Conservation (phyloP, 768 basidiomycete species). For the Leccinum ochraceum region DNA sequence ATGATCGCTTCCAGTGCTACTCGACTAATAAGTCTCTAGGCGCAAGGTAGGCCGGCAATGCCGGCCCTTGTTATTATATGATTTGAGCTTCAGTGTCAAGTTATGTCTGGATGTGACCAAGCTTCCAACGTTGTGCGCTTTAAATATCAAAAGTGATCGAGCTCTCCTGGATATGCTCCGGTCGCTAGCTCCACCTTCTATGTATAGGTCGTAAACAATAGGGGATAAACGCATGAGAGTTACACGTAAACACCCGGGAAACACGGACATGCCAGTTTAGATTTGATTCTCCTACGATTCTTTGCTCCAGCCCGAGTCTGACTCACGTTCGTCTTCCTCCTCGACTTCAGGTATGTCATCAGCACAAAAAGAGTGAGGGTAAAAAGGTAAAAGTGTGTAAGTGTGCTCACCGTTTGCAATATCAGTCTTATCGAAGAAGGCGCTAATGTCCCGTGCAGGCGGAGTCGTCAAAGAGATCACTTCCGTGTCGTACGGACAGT, state of each 20-base stretch:
- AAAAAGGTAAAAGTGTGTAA: not conserved
- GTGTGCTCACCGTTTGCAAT: conserved; percentile 21
- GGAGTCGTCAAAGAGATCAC: conserved; percentile 23
- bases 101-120: not conserved
- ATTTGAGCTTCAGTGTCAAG: not conserved
- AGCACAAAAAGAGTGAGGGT: not conserved
- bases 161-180: not conserved
- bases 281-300: not conserved
- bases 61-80: not conserved
- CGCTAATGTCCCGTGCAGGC: conserved; percentile 14
- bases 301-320: not conserved
- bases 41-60: too few relatives aligned
- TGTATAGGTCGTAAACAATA: not conserved
- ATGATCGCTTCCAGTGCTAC: too few relatives aligned
- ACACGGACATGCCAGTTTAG: not conserved
- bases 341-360: conserved; percentile 8
- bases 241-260: not conserved
- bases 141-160: not conserved
- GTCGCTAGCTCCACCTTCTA: not conserved
- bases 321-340: not conserved
- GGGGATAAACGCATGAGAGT: not conserved
- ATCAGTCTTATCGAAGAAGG: conserved; percentile 16
- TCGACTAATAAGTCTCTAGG: too few relatives aligned
- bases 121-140: not conserved
- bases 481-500: conserved; percentile 18